Evolutionary conservation across 1,284 basidiomycete genomes (phyloP), one percentile per base, ranked within the genome.

Genomic region (Cutaneotrichosporon daszewskae): DNA sequence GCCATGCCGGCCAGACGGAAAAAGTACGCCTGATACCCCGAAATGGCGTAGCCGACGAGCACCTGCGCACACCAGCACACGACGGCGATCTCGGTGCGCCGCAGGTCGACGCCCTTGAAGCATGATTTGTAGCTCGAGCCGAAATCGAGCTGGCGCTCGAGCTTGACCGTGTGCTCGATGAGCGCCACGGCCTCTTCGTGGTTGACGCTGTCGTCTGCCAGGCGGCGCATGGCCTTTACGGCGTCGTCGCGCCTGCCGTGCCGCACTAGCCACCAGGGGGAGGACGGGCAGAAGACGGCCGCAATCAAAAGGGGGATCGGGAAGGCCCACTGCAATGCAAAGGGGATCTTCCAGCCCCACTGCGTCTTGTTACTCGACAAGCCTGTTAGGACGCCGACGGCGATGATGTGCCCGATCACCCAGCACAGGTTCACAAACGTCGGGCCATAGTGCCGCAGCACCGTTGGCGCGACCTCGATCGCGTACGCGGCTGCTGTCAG

Each of bases 401-500:
- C 49, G 31, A 54, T 50, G 22, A 59, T 18, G 28, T 58, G 55
- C 17, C 54, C 54, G 27, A 56, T 49, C 23, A 56, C 65, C 66
- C 66, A 69, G 55, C 65, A 68, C 27, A 65, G 55, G 50, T 68
- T 66, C 48, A 71, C 62, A 42, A 62, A 71, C 32, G 62, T 64
- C 28, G 68, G 69, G 19, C 69, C 52, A 53, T 59, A 58, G 22
- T 49, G 58, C 18, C 68, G 67, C 9, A 71, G 58, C 8, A 54
- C 38, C 19, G 64, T 50, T 5, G 66, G 69, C 14, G 54, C 53
- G 24, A 72, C 60, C 29, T 72, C 70, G 16, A 64, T 55, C 5
- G 70, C 70, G 51, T 69, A 72, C 2, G 67, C 71, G 68, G 37
- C n/a, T n/a, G n/a, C n/a, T n/a, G n/a, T n/a, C n/a, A n/a, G n/a